phyloP scores from a whole-genome alignment of 1,284 basidiomycete species.

The Pseudozyma flocculosa region DNA sequence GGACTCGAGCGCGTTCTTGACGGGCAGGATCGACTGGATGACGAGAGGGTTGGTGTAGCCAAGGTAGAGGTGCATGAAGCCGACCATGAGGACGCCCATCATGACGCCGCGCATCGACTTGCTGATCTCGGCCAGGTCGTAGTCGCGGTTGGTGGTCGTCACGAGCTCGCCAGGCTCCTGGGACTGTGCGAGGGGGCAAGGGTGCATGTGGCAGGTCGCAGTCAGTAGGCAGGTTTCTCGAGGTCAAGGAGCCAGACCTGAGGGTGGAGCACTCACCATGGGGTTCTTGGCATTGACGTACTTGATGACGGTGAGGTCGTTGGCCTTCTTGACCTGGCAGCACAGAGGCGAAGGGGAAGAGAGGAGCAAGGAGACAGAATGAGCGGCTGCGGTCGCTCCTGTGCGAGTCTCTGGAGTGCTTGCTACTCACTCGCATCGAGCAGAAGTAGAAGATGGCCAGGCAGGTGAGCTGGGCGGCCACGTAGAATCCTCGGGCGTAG shows the following conservation, averaged over 20 bases:
- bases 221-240: no score
- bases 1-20: conserved; percentile 57
- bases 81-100: conserved; percentile 59
- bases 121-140: conserved; percentile 82
- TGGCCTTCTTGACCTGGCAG: conserved; percentile 75
- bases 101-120: conserved; percentile 70
- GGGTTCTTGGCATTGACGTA: conserved; percentile 65
- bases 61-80: conserved; percentile 56
- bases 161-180: conserved; percentile 75
- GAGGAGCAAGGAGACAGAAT: conserved; percentile 8
- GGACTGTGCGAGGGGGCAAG: conserved; percentile 60
- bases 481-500: conserved; percentile 82
- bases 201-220: no score
- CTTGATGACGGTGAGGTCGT: conserved; percentile 92
- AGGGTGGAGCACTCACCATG: no score
- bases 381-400: no score
- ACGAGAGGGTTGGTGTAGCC: conserved; percentile 58
- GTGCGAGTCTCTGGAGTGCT: no score
- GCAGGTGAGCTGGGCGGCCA: conserved; percentile 71
- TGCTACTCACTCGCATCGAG: conserved; percentile 59
- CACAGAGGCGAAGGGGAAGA: neutral
- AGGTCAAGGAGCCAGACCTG: no score
- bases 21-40: conserved; percentile 55
- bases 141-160: conserved; percentile 90
- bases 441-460: conserved; percentile 75